A percentile compares a stretch with the other conserved stretches of the same genome.
These are phyloP conservation scores for Orbilia brochopaga DNA, from an alignment of 2,329 filamentous ascomycete genomes.

Conservation along the genomic window DNA sequence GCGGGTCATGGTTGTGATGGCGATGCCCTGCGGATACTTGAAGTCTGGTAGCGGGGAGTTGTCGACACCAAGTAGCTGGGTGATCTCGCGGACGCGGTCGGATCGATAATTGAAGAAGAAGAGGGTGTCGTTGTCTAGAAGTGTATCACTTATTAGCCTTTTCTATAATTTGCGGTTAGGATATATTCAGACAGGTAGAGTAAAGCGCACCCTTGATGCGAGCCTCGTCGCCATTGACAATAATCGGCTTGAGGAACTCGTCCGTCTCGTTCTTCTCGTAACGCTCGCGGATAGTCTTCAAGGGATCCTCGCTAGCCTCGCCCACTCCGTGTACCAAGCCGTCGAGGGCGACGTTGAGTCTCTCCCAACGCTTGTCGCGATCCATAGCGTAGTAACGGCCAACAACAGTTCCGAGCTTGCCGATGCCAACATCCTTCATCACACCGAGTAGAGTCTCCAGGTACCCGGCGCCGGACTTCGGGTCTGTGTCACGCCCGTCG, in stretches of 20 bases:
- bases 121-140: conserved; percentile 81
- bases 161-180: neutral
- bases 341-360: conserved; percentile 86
- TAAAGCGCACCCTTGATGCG: conserved; percentile 75
- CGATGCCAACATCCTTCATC: conserved; percentile 80
- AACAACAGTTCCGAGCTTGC: conserved; percentile 88
- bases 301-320: conserved; percentile 80
- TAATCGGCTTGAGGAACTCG: conserved; percentile 98
- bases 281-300: conserved; percentile 82
- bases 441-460: conserved; percentile 84
- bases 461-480: conserved; percentile 87
- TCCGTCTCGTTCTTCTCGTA: conserved; percentile 90
- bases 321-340: conserved; percentile 85
- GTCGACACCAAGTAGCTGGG: conserved; percentile 90
- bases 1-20: conserved; percentile 94
- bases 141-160: conserved; percentile 11
- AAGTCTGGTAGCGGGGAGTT: conserved; percentile 89
- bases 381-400: conserved; percentile 97
- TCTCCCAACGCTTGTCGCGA: conserved; percentile 98
- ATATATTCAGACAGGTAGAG: neutral
- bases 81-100: conserved; percentile 94
- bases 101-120: conserved; percentile 99
- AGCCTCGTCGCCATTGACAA: conserved; percentile 82
- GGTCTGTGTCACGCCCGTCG: conserved; percentile 96
- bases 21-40: conserved; percentile 85